A percentile compares a stretch with the other conserved stretches of the same genome.
phyloP scores from a whole-genome alignment of 768 basidiomycete genomes.

The Termitomyces sp. region DNA sequence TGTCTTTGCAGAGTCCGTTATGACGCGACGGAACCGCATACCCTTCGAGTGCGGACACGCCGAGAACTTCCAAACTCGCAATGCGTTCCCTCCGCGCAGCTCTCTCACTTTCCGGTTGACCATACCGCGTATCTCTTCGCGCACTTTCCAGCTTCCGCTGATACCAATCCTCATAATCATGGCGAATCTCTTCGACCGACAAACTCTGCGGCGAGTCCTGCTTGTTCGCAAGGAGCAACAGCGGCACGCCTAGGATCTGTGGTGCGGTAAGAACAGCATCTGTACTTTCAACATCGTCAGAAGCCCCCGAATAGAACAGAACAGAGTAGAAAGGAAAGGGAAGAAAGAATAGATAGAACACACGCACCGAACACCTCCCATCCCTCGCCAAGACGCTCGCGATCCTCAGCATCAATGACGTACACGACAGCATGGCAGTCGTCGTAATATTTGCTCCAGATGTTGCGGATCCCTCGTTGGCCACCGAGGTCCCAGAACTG shows the following conservation, averaged over 20 bases:
- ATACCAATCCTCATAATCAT: constrained; percentile 86
- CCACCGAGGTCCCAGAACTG: constrained; percentile 98
- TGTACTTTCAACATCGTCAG: constrained; percentile 22
- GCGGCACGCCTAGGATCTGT: constrained; percentile 84
- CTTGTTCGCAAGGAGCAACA: constrained; percentile 93
- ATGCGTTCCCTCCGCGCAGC: constrained; percentile 46
- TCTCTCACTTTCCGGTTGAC: constrained; percentile 39
- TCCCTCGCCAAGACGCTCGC: constrained; percentile 83
- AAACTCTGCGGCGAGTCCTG: constrained; percentile 81
- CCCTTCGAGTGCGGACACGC: constrained; percentile 89
- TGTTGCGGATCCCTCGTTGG: constrained; percentile 86
- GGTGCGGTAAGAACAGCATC: constrained; percentile 86
- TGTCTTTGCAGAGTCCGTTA: background rate
- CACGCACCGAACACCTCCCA: constrained; percentile 95
- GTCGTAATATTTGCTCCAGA: constrained; percentile 93
- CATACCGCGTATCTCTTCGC: constrained; percentile 43
- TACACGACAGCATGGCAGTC: constrained; percentile 97
- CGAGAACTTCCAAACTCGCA: constrained; percentile 84
- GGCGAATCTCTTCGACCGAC: constrained; percentile 85
- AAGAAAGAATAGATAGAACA: background rate
- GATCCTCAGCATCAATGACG: constrained; percentile 90
- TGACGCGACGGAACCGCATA: constrained; percentile 26
- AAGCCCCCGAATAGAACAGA: background rate
- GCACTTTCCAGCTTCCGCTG: constrained; percentile 69
- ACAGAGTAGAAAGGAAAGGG: constrained; percentile 1